A percentile compares a stretch with the other conserved stretches of the same genome.
Conservation (phyloP, 2,329 filamentous ascomycete species). For the Stagonosporopsis cucurbitacearum region DNA sequence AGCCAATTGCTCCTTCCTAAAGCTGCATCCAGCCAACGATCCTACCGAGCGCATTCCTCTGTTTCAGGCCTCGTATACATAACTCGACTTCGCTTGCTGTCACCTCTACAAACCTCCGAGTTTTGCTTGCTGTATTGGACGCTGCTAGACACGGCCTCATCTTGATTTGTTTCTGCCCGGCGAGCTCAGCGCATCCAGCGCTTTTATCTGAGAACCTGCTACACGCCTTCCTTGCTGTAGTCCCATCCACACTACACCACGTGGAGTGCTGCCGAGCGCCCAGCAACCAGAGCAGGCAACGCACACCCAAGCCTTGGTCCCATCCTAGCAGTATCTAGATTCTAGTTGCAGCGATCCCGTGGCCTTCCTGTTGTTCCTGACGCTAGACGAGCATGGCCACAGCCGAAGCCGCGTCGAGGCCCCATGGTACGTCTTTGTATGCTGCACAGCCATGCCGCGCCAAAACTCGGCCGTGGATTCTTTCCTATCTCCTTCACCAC, state of each 20-base stretch:
- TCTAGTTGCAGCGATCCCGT: not conserved
- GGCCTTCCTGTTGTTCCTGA: conserved; percentile 8
- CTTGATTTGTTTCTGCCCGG: conserved; percentile 1
- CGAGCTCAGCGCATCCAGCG: conserved; percentile 10
- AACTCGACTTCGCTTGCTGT: not conserved
- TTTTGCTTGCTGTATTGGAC: not conserved
- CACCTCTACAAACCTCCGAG: not conserved
- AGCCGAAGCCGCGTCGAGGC: conserved; percentile 52
- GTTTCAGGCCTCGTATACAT: conserved; percentile 11
- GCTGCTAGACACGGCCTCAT: not conserved
- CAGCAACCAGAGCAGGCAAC: conserved; percentile 13
- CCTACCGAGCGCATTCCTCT: conserved; percentile 17
- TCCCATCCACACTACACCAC: conserved; percentile 28
- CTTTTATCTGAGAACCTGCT: not conserved
- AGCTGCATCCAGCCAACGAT: conserved; percentile 15
- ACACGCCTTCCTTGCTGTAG: conserved; percentile 26
- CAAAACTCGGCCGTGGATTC: conserved; percentile 6
- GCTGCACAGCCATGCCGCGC: conserved; percentile 33
- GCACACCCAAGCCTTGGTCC: conserved; percentile 5
- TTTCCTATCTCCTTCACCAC: conserved; percentile 2
- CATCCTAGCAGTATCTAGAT: too few species aligned
- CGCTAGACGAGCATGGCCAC: conserved; percentile 49
- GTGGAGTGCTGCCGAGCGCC: conserved; percentile 14
- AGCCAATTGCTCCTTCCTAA: conserved; percentile 14
- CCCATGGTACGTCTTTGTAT: conserved; percentile 50